Base-by-base conservation (phyloP, 345 rosid genomes). In the Clarkia xantiana region DNA sequence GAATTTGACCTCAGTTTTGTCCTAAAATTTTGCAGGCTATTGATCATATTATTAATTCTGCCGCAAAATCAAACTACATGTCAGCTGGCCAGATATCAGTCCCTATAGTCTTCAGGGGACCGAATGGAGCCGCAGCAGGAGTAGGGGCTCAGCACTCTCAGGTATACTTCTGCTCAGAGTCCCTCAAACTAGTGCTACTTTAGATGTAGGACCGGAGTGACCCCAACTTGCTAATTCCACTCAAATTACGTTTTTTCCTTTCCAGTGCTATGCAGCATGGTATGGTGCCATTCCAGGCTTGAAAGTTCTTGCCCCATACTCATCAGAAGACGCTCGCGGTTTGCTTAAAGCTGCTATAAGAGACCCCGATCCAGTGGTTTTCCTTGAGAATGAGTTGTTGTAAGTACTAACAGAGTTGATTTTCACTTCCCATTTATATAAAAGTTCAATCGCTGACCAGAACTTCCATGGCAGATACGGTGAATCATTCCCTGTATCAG, bases 61-160 rank as follows among this genome's bases (percentile, higher is more conserved):
- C 95, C 42, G 95, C 94, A 52, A 89, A 89, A 59, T 70, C 82
- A 44, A 76, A 68, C 66, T 80, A 85, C 62, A 85, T 85, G 94
- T 89, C 97, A 61, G 75, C 94, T 57, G 97, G 95, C 22, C 86
- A 78, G 56, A 64, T 89, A 8, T 54, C 70, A 14, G 95, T 78
- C 48, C 85, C 97, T 48, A 82, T 85, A 45, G 97, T 89, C 53
- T 85, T 85, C 61, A 78, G 95, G 66, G 95, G 95, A 58, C 94
- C 97, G 45, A 89, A 89, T 73, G 97, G 97, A 62, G 90, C 90
- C 25, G 95, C 97, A 51, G 94, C 97, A 38, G 97, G 94, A 66
- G 94, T 85, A 44, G 97, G 81, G 47, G 95, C 95, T 52, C 97
- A 89, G 57, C 97, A 89, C 67, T 89, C 97, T 59, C 97, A 89